Base-by-base conservation (phyloP, 2,329 filamentous ascomycete species). In the Mollisia scopiformis region DNA sequence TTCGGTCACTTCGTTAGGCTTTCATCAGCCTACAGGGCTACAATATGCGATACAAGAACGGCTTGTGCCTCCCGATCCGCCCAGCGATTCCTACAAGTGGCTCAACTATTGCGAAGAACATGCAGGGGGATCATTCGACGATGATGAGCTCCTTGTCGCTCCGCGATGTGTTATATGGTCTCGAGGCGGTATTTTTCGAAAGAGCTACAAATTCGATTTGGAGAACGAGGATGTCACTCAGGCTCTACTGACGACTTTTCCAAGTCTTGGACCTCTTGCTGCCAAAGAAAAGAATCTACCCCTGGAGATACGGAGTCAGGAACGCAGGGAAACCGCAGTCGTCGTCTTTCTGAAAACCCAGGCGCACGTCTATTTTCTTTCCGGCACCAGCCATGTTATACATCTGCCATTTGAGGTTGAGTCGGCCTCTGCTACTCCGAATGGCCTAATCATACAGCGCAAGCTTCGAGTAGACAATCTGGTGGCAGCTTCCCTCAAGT, bases 381-480 rank as follows among this genome's bases (percentile, higher is more conserved):
- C 90, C 1, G 94, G 94, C 21, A 88, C 92, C 33, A 95, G 86
- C 72, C 91, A 99, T 82, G 86, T 97, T 61, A 84, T 98, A 51
- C 92, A 97, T 74, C 86, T 99, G 72, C 94, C 94, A 1, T 99
- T 99, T 72, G 93, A 98, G 76, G 90, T 97, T 43, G 92, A 97
- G 72, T 87, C 87, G 56, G 93, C 91, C 30, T 92, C 93, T 74
- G 87, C 94, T 35, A 91, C 91, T 13, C 90, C 93, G 6, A 82
- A 87, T 31, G 95, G 95, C 27, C 83, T 98, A 53, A 84, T 99
- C 21, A 86, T 99, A 59, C 94, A 98, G 75, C 84, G 93, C 62
- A 96, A 90, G 72, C 80, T 88, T 43, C 82, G 80, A 60, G 73
- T 78, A 10, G 82, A 85, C 60, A 81, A 75, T 60, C 70, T 78